Evolutionary conservation across 2,329 filamentous ascomycete genomes (phyloP).

Genomic region (Aspergillus sp.): DNA sequence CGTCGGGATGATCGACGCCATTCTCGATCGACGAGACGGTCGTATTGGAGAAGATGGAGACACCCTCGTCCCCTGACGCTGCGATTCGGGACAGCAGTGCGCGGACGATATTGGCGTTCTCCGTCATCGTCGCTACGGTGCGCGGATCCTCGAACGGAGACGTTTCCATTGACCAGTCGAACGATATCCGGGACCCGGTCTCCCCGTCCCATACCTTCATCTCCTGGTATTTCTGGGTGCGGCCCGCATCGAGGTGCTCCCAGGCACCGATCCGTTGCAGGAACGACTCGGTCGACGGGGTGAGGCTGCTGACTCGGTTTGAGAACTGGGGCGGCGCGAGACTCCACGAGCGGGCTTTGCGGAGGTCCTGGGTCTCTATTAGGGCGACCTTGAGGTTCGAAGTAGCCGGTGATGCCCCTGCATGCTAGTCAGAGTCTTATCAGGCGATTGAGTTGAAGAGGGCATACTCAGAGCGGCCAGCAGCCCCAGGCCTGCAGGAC

Average conservation of each 20-base stretch:
- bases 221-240: constrained; percentile 80
- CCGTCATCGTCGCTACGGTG: constrained; percentile 90
- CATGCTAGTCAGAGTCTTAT: constrained; percentile 4
- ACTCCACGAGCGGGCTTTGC: constrained; percentile 57
- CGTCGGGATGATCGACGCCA: constrained; percentile 56
- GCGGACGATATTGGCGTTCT: constrained; percentile 81
- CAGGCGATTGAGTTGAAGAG: background rate
- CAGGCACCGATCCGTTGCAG: constrained; percentile 78
- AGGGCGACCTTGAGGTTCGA: constrained; percentile 73
- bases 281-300: constrained; percentile 75
- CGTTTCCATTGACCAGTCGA: constrained; percentile 58
- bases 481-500: constrained; percentile 78
- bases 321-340: constrained; percentile 64
- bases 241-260: constrained; percentile 60
- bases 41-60: constrained; percentile 65
- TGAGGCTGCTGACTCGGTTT: constrained; percentile 92
- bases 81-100: constrained; percentile 64
- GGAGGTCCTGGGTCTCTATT: constrained; percentile 79
- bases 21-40: constrained; percentile 71
- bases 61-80: constrained; percentile 49
- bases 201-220: constrained; percentile 99
- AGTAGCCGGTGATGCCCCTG: constrained; percentile 67
- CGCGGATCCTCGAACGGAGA: constrained; percentile 39
- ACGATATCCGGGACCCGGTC: constrained; percentile 76
- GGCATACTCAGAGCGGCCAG: constrained; percentile 62